phyloP scores from a whole-genome alignment of 2,329 filamentous ascomycete species.

The Penicillium polonicum region DNA sequence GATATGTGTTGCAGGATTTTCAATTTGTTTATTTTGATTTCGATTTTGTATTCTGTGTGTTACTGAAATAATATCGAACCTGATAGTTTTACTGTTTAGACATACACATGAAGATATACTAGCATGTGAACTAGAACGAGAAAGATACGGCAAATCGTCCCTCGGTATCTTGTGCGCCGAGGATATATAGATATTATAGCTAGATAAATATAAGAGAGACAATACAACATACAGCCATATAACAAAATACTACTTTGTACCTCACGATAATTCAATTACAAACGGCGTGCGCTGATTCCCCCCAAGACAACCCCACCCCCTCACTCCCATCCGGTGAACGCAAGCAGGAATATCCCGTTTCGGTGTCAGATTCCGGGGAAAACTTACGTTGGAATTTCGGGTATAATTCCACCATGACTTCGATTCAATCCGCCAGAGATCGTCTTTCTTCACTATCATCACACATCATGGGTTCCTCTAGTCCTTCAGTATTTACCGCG shows the following conservation, averaged over 20 bases:
- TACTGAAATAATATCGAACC: neutral
- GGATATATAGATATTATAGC: neutral
- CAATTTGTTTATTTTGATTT: neutral
- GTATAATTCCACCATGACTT: constrained; percentile 21
- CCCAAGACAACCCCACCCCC: constrained; percentile 6
- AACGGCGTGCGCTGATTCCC: neutral
- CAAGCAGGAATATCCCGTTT: constrained; percentile 32
- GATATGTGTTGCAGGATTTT: neutral
- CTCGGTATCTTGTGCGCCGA: constrained; percentile 4
- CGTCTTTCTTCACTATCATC: constrained; percentile 37
- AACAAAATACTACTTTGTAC: too few relatives aligned
- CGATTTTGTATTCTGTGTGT: neutral
- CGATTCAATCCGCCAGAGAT: constrained; percentile 24
- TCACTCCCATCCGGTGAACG: constrained; percentile 36
- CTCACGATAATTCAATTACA: neutral
- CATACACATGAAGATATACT: neutral
- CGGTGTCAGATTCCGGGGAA: constrained; percentile 29
- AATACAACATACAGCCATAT: too few relatives aligned
- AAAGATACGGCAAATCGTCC: neutral
- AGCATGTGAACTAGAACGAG: neutral
- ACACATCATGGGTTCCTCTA: constrained; percentile 65
- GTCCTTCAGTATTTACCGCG: constrained; percentile 69
- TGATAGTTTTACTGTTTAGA: neutral
- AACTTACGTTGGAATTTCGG: neutral
- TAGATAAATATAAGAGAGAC: neutral